These are phyloP conservation scores for Acacia pycnantha DNA, from an alignment of 331 rosid genomes.

Conservation along the genomic window DNA sequence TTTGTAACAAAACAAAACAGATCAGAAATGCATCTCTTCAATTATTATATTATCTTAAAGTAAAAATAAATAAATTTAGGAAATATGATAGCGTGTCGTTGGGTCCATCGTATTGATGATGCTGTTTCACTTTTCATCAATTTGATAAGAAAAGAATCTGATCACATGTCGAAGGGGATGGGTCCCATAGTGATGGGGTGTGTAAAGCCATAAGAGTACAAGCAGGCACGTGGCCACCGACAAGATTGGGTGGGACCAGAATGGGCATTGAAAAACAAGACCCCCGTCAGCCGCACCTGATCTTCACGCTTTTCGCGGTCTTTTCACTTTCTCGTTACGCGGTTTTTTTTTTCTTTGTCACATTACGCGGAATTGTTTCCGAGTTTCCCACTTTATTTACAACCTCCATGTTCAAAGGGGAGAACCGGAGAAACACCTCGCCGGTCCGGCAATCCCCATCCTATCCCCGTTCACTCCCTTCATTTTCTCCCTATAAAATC, in stretches of 20 bases:
- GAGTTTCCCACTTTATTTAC: no score
- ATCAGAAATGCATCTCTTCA: background rate
- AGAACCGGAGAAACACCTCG: no score
- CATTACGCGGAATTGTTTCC: no score
- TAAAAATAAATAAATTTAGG: background rate
- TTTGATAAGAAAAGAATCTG: background rate
- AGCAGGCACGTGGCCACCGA: background rate
- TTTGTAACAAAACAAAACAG: background rate
- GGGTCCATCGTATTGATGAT: background rate
- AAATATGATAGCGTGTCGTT: background rate
- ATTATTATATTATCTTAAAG: background rate
- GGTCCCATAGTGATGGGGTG: conserved; percentile 16
- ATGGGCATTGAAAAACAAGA: background rate
- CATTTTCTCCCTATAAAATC: no score
- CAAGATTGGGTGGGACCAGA: background rate
- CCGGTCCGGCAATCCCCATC: no score
- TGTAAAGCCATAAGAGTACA: background rate
- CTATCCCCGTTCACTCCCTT: no score
- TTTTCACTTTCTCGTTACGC: background rate
- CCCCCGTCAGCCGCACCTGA: background rate
- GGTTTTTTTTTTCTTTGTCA: no score
- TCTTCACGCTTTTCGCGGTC: background rate
- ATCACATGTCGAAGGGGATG: conserved; percentile 13
- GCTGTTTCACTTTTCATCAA: background rate
- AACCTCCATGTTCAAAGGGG: no score